phyloP scores from a whole-genome alignment of 1,139 yeast species.

The Torulaspora globosa region DNA sequence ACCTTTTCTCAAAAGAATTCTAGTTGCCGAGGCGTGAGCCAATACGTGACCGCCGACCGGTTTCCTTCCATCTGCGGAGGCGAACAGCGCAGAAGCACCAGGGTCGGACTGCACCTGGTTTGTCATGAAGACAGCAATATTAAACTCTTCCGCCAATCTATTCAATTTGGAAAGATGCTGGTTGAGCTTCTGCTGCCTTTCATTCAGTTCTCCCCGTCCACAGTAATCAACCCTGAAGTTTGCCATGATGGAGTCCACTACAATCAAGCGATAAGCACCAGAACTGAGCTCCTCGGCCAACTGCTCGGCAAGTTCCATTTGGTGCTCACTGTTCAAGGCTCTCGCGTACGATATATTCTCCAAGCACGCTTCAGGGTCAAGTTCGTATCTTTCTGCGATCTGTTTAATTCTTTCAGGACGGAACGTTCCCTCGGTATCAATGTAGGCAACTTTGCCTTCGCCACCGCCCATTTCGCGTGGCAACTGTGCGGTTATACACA shows the following conservation, averaged over 20 bases:
- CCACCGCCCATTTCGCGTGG: slow-evolving; percentile 56
- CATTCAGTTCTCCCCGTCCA: slow-evolving; percentile 59
- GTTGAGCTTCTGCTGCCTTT: slow-evolving; percentile 56
- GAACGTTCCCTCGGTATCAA: slow-evolving; percentile 60
- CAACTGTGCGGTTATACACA: slow-evolving; percentile 56
- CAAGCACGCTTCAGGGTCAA: slow-evolving; percentile 51
- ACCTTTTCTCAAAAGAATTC: slow-evolving; percentile 55
- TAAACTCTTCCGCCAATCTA: slow-evolving; percentile 56
- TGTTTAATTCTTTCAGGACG: slow-evolving; percentile 54
- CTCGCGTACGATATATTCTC: slow-evolving; percentile 56
- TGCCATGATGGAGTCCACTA: slow-evolving; percentile 60
- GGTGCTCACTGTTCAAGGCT: slow-evolving; percentile 59
- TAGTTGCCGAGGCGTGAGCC: slow-evolving; percentile 63
- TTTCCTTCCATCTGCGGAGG: slow-evolving; percentile 61
- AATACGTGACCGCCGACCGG: slow-evolving; percentile 64
- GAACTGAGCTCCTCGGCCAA: slow-evolving; percentile 48
- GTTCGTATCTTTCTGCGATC: slow-evolving; percentile 52
- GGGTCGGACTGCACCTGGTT: slow-evolving; percentile 68
- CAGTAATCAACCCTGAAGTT: slow-evolving; percentile 57
- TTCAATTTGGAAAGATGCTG: slow-evolving; percentile 53
- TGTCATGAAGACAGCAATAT: slow-evolving; percentile 56
- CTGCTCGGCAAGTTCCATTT: slow-evolving; percentile 53
- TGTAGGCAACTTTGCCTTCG: slow-evolving; percentile 58
- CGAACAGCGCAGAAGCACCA: slow-evolving; percentile 61
- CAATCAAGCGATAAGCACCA: slow-evolving; percentile 45